Evolutionary conservation across 306 rosid species (phyloP).

Genomic region (cucumber (Cucumis sativus)): Cucumber_9930_V3 NC_026660.2:4093001-4093500

Average conservation of each 20-base stretch:
- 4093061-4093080: background rate
- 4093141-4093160: conserved; percentile 63
- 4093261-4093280: conserved; percentile 53
- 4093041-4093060: background rate
- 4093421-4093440: background rate
- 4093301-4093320: background rate
- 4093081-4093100: background rate
- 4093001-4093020: conserved; percentile 38
- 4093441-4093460: background rate
- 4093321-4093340: background rate
- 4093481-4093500: background rate
- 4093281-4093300: conserved; percentile 1
- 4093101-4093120: background rate
- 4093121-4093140: background rate
- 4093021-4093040: conserved; percentile 27
- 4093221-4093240: conserved; percentile 77
- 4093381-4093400: background rate
- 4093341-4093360: background rate
- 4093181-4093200: conserved; percentile 87
- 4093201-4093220: conserved; percentile 65
- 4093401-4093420: background rate
- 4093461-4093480: background rate
- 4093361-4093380: background rate
- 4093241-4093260: conserved; percentile 42
- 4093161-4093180: conserved; percentile 64